Evolutionary conservation across 2,329 filamentous ascomycete species (phyloP).

Genomic region (Nemania sp.): DNA sequence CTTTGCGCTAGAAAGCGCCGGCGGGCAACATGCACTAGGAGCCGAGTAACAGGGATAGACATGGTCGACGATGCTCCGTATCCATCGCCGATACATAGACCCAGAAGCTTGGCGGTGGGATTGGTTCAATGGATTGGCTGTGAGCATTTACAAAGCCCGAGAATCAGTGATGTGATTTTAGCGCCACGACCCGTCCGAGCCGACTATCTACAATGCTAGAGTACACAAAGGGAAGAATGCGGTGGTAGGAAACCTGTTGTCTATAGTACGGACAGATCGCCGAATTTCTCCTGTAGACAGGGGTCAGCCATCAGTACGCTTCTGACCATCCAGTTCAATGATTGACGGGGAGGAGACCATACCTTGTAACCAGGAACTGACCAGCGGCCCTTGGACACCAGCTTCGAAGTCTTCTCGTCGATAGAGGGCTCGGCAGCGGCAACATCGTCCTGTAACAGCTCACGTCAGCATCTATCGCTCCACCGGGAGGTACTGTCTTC

Average conservation of each 20-base stretch:
- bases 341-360: conserved; percentile 42
- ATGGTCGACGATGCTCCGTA: too few relatives aligned
- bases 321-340: not conserved
- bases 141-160: not conserved
- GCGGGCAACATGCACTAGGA: too few relatives aligned
- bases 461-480: conserved; percentile 21
- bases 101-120: not conserved
- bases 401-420: conserved; percentile 91
- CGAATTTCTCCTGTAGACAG: conserved; percentile 86
- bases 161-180: conserved; percentile 32
- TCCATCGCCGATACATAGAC: too few relatives aligned
- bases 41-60: too few relatives aligned
- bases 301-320: conserved; percentile 47
- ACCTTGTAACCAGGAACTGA: conserved; percentile 98
- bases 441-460: conserved; percentile 77
- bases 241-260: conserved; percentile 39
- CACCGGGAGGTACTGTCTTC: not conserved
- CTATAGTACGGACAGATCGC: conserved; percentile 94
- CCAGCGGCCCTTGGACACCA: conserved; percentile 98
- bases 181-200: conserved; percentile 36
- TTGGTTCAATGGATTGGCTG: not conserved
- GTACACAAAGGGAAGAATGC: conserved; percentile 61
- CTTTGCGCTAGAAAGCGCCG: too few relatives aligned
- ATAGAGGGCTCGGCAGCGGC: conserved; percentile 92
- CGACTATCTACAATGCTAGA: conserved; percentile 73